Evolutionary conservation across 129 eudicot genomes (phyloP), one percentile per base, ranked within the genome.

Genomic region (Ambrosia trifida): DNA sequence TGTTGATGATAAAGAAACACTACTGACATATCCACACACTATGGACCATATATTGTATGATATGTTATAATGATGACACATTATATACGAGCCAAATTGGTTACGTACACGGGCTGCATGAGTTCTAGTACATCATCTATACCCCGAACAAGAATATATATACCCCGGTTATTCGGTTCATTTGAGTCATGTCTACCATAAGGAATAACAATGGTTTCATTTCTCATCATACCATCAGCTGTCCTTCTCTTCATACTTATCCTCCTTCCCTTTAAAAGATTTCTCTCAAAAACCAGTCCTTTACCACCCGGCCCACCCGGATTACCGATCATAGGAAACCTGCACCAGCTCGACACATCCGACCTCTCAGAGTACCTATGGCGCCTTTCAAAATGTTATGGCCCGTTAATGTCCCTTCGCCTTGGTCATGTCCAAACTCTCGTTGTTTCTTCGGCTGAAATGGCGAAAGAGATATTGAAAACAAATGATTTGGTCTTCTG

Each of bases 301-400:
- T 53, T 74, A 11, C 83, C 81, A 11, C 83, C 87, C 0, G 87
- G 87, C 10, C 87, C 87, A 7, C 66, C 78, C 1, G 73, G 81
- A 14, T 84, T 83, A 51, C 87, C 87, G 1, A 16, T 83, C 7
- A 79, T 83, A 5, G 87, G 87, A 41, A 79, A 83, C 79, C 59
- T 83, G 0, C 81, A 70, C 66, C 77, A 70, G 33, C 66, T 79
- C 2, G 66, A 78, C 2, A 11, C 50, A n/a, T 57, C 80, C n/a
- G 12, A 64, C 63, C 81, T 65, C 14, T 56, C 74, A 1, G 51
- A 43, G 71, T 18, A 64, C 41, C 59, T 82, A 52, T 64, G 75
- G 59, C 72, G 59, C 3, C 83, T 82, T 31, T 79, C 83, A 7
- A 74, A 78, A 66, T 35, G 8, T 11, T 82, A 82, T 19, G 86